Conservation (phyloP, 73 alveolate species). For the Paramecium biaurelia region DNA sequence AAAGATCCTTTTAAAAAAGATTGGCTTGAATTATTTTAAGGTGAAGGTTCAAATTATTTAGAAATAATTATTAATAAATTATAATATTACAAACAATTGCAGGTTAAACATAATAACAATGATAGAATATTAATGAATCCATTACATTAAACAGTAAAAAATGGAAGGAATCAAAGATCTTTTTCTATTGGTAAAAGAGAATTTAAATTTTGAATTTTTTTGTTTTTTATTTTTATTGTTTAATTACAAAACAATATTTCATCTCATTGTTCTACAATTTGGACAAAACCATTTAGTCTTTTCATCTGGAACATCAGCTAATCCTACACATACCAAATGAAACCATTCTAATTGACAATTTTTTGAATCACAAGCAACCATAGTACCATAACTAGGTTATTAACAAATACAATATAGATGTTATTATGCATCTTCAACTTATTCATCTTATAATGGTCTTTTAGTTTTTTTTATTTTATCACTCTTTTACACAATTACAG, state of each 20-base stretch:
- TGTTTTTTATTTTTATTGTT: background rate
- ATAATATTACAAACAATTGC: background rate
- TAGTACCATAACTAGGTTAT: conserved; percentile 14
- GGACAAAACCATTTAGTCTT: conserved; percentile 15
- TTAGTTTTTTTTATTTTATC: background rate
- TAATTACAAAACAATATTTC: background rate
- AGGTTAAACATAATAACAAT: background rate
- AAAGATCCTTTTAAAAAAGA: background rate
- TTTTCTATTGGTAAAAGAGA: background rate
- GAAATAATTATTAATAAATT: background rate
- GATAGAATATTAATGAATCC: background rate
- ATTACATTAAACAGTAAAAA: background rate
- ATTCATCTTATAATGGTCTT: background rate
- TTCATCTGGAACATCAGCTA: conserved; percentile 18
- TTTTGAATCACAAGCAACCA: conserved; percentile 28
- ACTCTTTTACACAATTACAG: background rate
- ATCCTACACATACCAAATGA: background rate
- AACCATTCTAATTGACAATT: conserved; percentile 13
- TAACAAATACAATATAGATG: background rate
- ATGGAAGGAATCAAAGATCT: background rate
- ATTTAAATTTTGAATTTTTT: background rate
- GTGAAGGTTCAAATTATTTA: background rate
- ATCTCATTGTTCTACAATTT: background rate
- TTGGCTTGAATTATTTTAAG: background rate
- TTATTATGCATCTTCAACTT: background rate